Evolutionary conservation across 345 rosid species (phyloP), one percentile per base, ranked within the genome.

Genomic region (Dimocarpus longan): DNA sequence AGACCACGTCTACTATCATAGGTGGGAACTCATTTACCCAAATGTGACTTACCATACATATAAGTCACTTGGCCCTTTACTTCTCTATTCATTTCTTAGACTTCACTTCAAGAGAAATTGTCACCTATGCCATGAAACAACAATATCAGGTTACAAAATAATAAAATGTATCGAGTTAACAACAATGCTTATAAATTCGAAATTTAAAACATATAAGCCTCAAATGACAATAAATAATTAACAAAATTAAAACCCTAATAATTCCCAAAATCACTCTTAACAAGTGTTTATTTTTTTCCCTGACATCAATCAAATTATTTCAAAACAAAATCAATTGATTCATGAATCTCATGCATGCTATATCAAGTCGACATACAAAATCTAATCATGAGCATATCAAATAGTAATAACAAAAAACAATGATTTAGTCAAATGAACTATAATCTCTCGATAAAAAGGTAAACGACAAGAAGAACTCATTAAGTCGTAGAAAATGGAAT

Each of bases 1-100:
- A 92, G 70, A 46, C 90, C 86, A 67, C 91, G 92, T 75, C 80
- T 52, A 0, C 95, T 95, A 86, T 94, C 98, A 68, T 90, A 94
- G 0, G 95, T 95, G 1, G 87, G 88, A 6, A 5, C 15, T 46
- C 85, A 73, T 3, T 56, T 19, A 0, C 82, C 93, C 44, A 91
- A 62, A 18, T 90, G 87, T 0, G 90, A 85, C 6, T 59, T 78
- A 0, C 76, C 5, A 68, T 79, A 92, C 0, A 11, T 5, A 0
- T 8, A 0, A 10, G 52, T 75, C 0, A 95, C 85, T 24, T 67
- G 40, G 4, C 43, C 26, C 0, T 92, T 80, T 5, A 95, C 77
- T 0, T 71, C 78, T 6, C 95, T 67, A 75, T 87, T 88, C 3
- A 81, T 42, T 64, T 74, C 82, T 91, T 92, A 0, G 92, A 91